These are phyloP conservation scores for Macrolepiota fuliginosa DNA, from an alignment of 768 basidiomycete species.

Conservation along the genomic window DNA sequence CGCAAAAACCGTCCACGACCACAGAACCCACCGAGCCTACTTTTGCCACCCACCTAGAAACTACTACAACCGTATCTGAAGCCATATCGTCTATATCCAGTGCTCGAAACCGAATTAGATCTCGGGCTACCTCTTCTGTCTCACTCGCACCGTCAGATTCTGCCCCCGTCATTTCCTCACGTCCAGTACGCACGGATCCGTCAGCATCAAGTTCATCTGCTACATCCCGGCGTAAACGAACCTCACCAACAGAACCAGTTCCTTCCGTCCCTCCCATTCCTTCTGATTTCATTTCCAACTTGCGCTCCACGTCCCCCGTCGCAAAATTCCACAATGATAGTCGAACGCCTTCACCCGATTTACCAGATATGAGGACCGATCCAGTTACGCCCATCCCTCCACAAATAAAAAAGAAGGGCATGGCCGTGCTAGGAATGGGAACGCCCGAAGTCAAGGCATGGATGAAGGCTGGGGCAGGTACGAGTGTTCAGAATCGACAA, in stretches of 20 bases:
- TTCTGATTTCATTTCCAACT: not conserved
- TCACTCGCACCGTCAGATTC: slow-evolving; percentile 22
- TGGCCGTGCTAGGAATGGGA: slow-evolving; percentile 37
- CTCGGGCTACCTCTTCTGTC: slow-evolving; percentile 27
- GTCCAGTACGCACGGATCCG: not conserved
- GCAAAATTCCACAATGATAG: slow-evolving; percentile 15
- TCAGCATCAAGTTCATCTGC: slow-evolving; percentile 18
- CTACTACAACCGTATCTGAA: slow-evolving; percentile 17
- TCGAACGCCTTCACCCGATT: slow-evolving; percentile 41
- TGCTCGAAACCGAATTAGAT: slow-evolving; percentile 17
- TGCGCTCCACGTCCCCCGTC: not conserved
- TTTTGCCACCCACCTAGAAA: slow-evolving; percentile 12
- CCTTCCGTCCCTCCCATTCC: slow-evolving; percentile 17
- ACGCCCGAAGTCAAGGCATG: slow-evolving; percentile 53
- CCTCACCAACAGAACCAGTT: slow-evolving; percentile 11
- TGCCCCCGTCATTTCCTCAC: slow-evolving; percentile 13
- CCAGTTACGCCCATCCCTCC: slow-evolving; percentile 32
- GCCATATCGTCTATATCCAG: slow-evolving; percentile 14
- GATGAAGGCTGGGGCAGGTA: slow-evolving; percentile 36
- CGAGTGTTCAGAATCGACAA: slow-evolving; percentile 12
- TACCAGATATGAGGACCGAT: slow-evolving; percentile 31
- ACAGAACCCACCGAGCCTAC: not conserved
- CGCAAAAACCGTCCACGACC: slow-evolving; percentile 22
- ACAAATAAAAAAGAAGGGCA: slow-evolving; percentile 18
- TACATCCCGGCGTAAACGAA: slow-evolving; percentile 7